Conservation (phyloP, 352 stramenopile species). For the Pythium coloratum region DNA sequence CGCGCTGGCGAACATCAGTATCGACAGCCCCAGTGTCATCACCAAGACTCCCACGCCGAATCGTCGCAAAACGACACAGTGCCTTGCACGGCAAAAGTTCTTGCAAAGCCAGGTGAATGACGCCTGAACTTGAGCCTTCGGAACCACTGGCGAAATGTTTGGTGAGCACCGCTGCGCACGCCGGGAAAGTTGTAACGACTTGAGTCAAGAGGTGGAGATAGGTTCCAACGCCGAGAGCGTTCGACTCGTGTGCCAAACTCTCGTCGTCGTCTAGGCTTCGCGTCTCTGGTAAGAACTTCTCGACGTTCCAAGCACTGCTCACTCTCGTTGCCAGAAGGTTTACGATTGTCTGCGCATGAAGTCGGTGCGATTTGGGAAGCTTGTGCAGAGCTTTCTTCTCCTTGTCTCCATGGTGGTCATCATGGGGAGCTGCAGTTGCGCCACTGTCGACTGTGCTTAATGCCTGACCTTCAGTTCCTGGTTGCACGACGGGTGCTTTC, state of each 20-base stretch:
- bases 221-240: conserved; percentile 52
- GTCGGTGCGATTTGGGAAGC: conserved; percentile 66
- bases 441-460: not conserved
- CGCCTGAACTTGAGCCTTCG: conserved; percentile 28
- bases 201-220: conserved; percentile 77
- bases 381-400: conserved; percentile 38
- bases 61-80: conserved; percentile 62
- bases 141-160: conserved; percentile 39
- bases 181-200: conserved; percentile 67
- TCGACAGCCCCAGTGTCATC: conserved; percentile 29
- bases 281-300: conserved; percentile 36
- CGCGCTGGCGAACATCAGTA: conserved; percentile 28
- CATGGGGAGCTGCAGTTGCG: not conserved
- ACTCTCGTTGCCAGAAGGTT: conserved; percentile 70
- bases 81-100: conserved; percentile 77
- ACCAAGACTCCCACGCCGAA: conserved; percentile 39
- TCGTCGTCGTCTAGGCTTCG: conserved; percentile 21
- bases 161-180: conserved; percentile 63
- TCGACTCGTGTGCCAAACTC: not conserved
- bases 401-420: conserved; percentile 19
- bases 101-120: conserved; percentile 60
- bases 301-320: conserved; percentile 44
- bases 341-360: conserved; percentile 58
- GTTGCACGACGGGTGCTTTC: not conserved
- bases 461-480: not conserved